A percentile compares a stretch with the other conserved stretches of the same genome.
Conservation (phyloP, 345 rosid genomes). For the Acer yangbiense region DNA sequence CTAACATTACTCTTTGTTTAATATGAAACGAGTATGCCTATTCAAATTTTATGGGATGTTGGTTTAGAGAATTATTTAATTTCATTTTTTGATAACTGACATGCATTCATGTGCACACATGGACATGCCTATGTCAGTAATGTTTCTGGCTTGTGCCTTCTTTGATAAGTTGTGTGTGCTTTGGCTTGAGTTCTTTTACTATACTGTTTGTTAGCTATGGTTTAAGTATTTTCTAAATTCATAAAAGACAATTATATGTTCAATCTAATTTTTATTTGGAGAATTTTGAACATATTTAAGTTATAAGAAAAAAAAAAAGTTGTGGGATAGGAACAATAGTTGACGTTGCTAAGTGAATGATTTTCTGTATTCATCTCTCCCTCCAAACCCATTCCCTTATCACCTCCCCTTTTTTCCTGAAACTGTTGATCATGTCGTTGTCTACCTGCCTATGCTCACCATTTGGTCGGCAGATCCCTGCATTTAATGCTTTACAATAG, state of each 20-base stretch:
- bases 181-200: background rate
- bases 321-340: background rate
- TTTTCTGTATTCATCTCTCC: background rate
- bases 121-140: background rate
- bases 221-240: no score
- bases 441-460: background rate
- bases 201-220: background rate
- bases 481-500: background rate
- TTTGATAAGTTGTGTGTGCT: background rate
- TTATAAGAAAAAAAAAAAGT: no score
- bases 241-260: no score
- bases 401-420: background rate
- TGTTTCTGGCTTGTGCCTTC: background rate
- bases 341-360: slow-evolving; percentile 6
- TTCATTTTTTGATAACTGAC: background rate
- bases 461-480: background rate
- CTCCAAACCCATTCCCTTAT: background rate
- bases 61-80: background rate
- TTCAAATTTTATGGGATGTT: no score
- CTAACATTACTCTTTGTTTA: no score
- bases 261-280: background rate
- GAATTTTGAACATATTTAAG: background rate
- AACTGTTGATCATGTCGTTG: background rate
- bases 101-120: background rate
- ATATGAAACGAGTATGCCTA: background rate